These are phyloP conservation scores for Drechslerella stenobrocha DNA, from an alignment of 2,329 filamentous ascomycete genomes.

Conservation along the genomic window DNA sequence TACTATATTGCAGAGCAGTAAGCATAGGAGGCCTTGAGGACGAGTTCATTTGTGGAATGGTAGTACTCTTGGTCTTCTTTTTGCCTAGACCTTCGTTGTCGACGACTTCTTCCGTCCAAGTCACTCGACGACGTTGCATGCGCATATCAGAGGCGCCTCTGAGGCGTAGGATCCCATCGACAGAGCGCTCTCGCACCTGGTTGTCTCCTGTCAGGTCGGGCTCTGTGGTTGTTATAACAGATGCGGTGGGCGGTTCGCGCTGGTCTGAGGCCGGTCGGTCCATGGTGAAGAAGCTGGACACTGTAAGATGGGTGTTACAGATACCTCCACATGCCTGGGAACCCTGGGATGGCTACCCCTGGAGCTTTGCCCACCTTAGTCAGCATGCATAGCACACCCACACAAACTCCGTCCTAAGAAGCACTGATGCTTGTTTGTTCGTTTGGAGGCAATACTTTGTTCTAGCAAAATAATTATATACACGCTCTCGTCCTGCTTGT, in stretches of 20 bases:
- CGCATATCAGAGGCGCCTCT: conserved; percentile 47
- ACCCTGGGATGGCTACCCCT: no score
- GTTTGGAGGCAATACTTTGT: no score
- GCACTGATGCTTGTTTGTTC: no score
- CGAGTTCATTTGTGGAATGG: neutral
- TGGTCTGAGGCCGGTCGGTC: neutral
- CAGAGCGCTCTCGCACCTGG: neutral
- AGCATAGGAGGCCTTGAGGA: conserved; percentile 1
- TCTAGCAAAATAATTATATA: no score
- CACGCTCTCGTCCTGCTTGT: no score
- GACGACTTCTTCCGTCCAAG: conserved; percentile 89
- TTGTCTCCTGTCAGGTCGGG: neutral
- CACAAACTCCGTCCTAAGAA: no score
- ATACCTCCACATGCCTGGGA: no score
- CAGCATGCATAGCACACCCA: no score
- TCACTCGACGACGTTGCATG: conserved; percentile 64
- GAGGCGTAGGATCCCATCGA: conserved; percentile 51
- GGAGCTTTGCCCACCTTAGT: no score
- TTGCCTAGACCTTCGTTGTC: conserved; percentile 94
- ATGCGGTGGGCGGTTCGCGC: neutral
- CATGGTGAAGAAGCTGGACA: neutral
- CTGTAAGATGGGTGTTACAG: no score
- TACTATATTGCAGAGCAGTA: conserved; percentile 63
- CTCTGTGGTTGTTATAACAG: conserved; percentile 20
- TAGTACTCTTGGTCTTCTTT: conserved; percentile 86